Base-by-base conservation (phyloP, 352 stramenopile species). In the Phytophthora sp. region DNA sequence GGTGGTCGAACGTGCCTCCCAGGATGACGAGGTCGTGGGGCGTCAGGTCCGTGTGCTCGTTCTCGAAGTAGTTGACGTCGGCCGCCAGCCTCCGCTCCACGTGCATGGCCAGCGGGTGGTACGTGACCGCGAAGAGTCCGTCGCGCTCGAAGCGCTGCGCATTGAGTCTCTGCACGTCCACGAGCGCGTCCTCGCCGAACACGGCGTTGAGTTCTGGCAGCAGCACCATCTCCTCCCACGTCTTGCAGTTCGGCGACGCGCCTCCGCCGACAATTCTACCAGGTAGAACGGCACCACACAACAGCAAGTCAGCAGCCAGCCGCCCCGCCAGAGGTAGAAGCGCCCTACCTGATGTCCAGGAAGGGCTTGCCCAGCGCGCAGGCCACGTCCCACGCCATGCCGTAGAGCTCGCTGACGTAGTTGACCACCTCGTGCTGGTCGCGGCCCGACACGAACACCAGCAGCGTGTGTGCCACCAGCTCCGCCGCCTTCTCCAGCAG, bases 1-100 rank as follows among this genome's bases (percentile, higher is more conserved):
- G 74, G 45, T 94, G 83, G 62, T 97, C 91, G 62, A 97, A 97
- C 26, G 88, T 97, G 30, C 91, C 91, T 30, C 88, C 88, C 12
- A 96, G 66, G 34, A 93, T 69, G 18, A 92, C 73, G 10, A 76
- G 38, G n/a, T 86, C 69, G 53, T 88, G 78, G 11, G 78, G 77
- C 34, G 71, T 77, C 44, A 91, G 21, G 53, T 79, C 58, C 8
- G 74, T 74, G 41, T 82, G 72, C 28, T 87, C 70, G 57, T 94
- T 80, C 72, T 92, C 86, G 52, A 95, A 91, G 70, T 93, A 95
- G 37, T 78, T 62, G 38, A 89, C 60, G 30, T 88, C 78, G 54
- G 52, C 59, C 26, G 63, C 54, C 13, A 93, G 72, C 8, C 79
- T 73, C 27, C 75, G 67, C 32, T 76, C 64, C 28, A 88, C 53